A percentile compares a stretch with the other conserved stretches of the same genome.
These are phyloP conservation scores for Thelonectria rubi DNA, from an alignment of 2,329 filamentous ascomycete genomes.

Conservation along the genomic window DNA sequence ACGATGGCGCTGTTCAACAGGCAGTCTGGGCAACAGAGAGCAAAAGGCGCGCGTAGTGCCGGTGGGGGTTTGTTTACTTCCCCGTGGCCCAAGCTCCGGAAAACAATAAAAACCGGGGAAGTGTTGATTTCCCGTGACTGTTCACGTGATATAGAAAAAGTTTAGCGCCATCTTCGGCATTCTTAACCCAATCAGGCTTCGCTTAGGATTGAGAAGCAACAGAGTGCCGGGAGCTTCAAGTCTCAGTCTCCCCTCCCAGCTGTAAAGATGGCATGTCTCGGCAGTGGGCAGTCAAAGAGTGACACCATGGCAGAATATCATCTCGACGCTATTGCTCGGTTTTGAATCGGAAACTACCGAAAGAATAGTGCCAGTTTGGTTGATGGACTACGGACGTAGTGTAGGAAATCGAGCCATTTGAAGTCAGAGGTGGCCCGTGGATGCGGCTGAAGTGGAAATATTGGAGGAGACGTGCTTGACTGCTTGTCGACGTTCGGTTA, in stretches of 20 bases:
- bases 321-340: too few relatives aligned
- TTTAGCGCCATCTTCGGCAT: neutral
- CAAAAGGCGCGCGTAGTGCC: constrained; percentile 33
- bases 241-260: neutral
- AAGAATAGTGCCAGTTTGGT: neutral
- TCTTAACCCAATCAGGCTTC: neutral
- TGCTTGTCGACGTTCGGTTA: neutral
- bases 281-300: neutral
- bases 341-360: neutral
- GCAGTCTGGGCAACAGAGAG: constrained; percentile 34
- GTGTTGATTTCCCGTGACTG: neutral
- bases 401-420: neutral
- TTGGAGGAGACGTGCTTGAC: neutral
- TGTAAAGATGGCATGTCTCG: neutral
- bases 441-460: neutral
- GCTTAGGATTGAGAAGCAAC: neutral
- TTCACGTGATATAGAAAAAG: fast-evolving
- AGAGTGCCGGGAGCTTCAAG: neutral
- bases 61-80: constrained; percentile 45
- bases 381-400: neutral
- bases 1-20: constrained; percentile 16
- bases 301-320: neutral
- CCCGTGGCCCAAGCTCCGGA: constrained; percentile 40
- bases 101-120: constrained; percentile 31
- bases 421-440: neutral